A percentile compares a stretch with the other conserved stretches of the same genome.
Evolutionary conservation across 1,139 yeast species (phyloP).

Genomic region (Geotrichum europaeum): DNA sequence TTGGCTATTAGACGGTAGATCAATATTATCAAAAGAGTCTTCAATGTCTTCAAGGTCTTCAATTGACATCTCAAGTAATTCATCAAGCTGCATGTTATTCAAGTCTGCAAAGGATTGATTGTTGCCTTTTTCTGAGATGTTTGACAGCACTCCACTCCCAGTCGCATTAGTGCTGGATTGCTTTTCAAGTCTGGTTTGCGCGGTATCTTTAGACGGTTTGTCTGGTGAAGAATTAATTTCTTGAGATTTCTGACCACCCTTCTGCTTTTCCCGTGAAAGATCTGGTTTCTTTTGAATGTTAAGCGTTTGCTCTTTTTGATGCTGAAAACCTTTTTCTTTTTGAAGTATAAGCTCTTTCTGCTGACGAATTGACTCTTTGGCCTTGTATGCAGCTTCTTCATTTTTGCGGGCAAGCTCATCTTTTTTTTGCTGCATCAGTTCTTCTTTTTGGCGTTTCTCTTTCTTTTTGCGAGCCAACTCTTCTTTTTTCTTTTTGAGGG

Average conservation of each 20-base stretch:
- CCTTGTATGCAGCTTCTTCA: background rate
- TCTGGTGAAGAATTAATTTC: no score
- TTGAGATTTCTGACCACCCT: background rate
- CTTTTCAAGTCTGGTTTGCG: background rate
- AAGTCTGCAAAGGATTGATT: background rate
- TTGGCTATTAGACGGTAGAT: background rate
- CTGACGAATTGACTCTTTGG: background rate
- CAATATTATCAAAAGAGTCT: slow-evolving; percentile 1
- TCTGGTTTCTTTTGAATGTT: background rate
- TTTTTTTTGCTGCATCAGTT: background rate
- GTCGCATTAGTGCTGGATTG: background rate
- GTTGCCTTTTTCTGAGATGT: background rate
- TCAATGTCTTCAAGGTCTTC: background rate
- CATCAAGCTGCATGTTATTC: background rate
- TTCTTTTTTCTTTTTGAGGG: background rate
- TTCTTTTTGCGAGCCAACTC: background rate
- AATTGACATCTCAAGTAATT: background rate
- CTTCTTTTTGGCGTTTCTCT: background rate
- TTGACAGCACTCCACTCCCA: background rate
- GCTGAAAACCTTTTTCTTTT: background rate
- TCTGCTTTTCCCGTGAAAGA: background rate
- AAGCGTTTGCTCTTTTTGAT: background rate
- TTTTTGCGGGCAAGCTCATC: background rate
- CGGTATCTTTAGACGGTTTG: background rate
- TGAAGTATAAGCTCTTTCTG: background rate